These are phyloP conservation scores for Arachis stenosperma DNA, from an alignment of 306 rosid genomes.

Conservation along the genomic window DNA sequence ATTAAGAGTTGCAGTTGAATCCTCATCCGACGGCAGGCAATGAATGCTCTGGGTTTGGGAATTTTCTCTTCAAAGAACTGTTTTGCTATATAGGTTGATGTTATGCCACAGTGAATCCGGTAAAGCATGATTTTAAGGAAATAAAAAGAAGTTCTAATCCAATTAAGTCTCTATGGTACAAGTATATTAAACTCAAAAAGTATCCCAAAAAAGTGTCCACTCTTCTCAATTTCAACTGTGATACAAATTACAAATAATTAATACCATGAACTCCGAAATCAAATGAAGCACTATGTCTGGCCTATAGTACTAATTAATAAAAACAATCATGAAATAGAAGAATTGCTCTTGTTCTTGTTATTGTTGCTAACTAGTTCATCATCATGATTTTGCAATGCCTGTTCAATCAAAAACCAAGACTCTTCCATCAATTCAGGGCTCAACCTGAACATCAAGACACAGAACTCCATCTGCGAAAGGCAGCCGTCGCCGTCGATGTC, in stretches of 20 bases:
- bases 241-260: neutral
- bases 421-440: slow-evolving; percentile 82
- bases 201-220: slow-evolving; percentile 10
- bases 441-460: slow-evolving; percentile 94
- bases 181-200: neutral
- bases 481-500: slow-evolving; percentile 85
- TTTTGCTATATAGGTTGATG: neutral
- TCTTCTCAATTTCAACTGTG: slow-evolving; percentile 9
- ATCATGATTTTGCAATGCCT: slow-evolving; percentile 51
- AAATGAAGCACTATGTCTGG: neutral
- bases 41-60: neutral
- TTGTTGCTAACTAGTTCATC: too few relatives aligned
- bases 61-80: neutral
- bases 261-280: neutral
- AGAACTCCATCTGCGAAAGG: slow-evolving; percentile 81
- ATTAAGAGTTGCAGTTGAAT: neutral
- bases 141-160: too few relatives aligned
- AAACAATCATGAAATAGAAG: neutral
- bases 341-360: neutral
- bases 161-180: too few relatives aligned
- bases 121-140: neutral
- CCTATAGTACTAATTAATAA: too few relatives aligned
- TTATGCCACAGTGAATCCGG: neutral
- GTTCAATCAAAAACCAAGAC: slow-evolving; percentile 69
- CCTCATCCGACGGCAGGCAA: neutral